Base-by-base conservation (phyloP, 805 yeast species). In the Kuraishia hungarica region DNA sequence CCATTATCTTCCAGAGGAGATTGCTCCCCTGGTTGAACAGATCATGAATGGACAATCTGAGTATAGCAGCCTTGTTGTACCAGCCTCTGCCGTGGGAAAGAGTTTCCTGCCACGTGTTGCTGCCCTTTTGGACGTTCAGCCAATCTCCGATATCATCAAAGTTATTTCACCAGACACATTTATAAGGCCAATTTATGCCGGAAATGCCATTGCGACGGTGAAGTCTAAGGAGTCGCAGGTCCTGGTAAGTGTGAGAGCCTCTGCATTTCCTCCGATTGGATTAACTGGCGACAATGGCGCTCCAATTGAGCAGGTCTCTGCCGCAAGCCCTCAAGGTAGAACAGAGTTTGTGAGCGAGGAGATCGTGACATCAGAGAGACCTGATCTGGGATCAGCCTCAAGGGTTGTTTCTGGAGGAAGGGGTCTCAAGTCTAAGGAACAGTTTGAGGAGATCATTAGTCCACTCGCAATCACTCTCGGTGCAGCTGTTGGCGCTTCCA, bases 401-500 rank as follows among this genome's bases (percentile, higher is more conserved):
- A 76, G 73, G 29, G 94, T 93, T 39, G 89, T 93, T 28, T 76
- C 97, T 24, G 99, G 99, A 48, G 99, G 99, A 49, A 84, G 97
- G 64, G 98, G 97, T 46, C 81, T 93, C 62, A 90, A 92, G 70
- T 84, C 83, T 70, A 92, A 91, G 70, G 97, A 88, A 67, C 86
- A 87, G 56, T 93, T 93, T 69, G 96, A 89, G 55, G 67, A 77
- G 54, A 61, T 89, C 56, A 76, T 94, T 54, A 82, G 79, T 62
- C 98, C 99, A 53, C 76, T 93, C 60, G 97, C 98, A 7, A 84
- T 82, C 56, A 79, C 87, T 57, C 74, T 93, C 57, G 80, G 84
- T 55, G 99, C 98, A 1, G 98, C 96, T 54, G 86, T 93, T 52
- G 99, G 99, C 65, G 98, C 98, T 2, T 89, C 97, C 7, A 84